Conservation (phyloP, 2,329 filamentous ascomycete genomes). For the Sarocladiaceae sp. region DNA sequence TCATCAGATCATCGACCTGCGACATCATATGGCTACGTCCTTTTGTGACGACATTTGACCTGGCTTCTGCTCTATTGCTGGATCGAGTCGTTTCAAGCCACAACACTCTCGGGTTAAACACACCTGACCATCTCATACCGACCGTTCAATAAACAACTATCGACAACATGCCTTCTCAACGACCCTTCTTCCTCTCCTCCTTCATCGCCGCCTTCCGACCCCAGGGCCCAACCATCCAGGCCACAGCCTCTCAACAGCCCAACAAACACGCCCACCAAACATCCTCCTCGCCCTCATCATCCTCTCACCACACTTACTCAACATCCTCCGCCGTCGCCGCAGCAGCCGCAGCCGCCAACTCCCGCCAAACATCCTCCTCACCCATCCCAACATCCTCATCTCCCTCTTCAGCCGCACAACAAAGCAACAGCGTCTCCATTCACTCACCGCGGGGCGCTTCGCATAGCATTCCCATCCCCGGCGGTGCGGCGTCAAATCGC, state of each 20-base stretch:
- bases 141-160: neutral
- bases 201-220: constrained; percentile 51
- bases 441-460: constrained; percentile 17
- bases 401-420: constrained; percentile 6
- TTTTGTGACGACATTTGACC: too few species aligned
- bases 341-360: constrained; percentile 10
- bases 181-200: constrained; percentile 50
- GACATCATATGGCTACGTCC: too few species aligned
- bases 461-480: constrained; percentile 33
- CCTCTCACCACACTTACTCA: constrained; percentile 11
- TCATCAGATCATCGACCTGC: neutral
- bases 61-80: too few species aligned
- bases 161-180: constrained; percentile 42
- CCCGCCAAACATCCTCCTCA: constrained; percentile 7
- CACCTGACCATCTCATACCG: too few species aligned
- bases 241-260: constrained; percentile 24
- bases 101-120: too few species aligned
- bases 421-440: constrained; percentile 18
- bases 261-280: constrained; percentile 29
- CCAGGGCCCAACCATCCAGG: constrained; percentile 30
- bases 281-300: constrained; percentile 15
- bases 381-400: constrained; percentile 9
- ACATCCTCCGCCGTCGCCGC: constrained; percentile 18
- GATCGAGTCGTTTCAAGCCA: too few species aligned
- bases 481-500: constrained; percentile 17